Evolutionary conservation across 805 yeast species (phyloP).

Genomic region (Kuraishia cidri): DNA sequence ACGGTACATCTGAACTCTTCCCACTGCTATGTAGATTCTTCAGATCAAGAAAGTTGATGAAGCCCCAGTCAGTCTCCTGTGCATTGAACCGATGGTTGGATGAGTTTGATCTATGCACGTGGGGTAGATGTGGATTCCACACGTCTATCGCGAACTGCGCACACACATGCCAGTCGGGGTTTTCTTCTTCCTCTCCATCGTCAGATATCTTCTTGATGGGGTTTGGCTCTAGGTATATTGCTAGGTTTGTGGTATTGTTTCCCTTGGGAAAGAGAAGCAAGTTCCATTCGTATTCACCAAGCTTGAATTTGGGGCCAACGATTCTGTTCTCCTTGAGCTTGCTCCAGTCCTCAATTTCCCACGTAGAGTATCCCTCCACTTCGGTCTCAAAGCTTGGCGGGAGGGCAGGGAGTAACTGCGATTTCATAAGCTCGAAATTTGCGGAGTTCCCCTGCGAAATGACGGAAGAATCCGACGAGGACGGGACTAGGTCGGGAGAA

Average conservation of each 20-base stretch:
- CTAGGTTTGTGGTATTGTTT: conserved; percentile 56
- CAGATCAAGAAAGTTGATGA: conserved; percentile 62
- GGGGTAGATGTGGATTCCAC: conserved; percentile 72
- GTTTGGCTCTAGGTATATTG: conserved; percentile 76
- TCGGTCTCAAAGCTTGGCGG: conserved; percentile 21
- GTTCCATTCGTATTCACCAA: conserved; percentile 63
- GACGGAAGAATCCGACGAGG: conserved; percentile 10
- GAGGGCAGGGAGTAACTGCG: conserved; percentile 11
- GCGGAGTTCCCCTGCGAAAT: conserved; percentile 10
- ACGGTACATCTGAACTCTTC: conserved; percentile 24
- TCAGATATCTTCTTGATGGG: conserved; percentile 17
- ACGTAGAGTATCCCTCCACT: conserved; percentile 23
- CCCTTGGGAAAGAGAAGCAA: conserved; percentile 63
- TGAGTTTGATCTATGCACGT: conserved; percentile 46
- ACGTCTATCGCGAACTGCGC: conserved; percentile 82
- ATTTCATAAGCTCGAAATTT: conserved; percentile 10
- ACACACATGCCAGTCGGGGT: conserved; percentile 69
- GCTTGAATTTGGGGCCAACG: conserved; percentile 34
- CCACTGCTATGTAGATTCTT: conserved; percentile 27
- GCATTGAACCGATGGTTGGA: conserved; percentile 75
- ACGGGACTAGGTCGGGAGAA: background rate
- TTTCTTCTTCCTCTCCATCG: conserved; percentile 16
- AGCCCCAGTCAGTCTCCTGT: conserved; percentile 93
- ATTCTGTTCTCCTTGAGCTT: conserved; percentile 20
- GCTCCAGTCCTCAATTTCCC: conserved; percentile 25